Evolutionary conservation across 176 grass and related monocot genomes (phyloP), one percentile per base, ranked within the genome.

Genomic region (Aegilops tauschii): DNA sequence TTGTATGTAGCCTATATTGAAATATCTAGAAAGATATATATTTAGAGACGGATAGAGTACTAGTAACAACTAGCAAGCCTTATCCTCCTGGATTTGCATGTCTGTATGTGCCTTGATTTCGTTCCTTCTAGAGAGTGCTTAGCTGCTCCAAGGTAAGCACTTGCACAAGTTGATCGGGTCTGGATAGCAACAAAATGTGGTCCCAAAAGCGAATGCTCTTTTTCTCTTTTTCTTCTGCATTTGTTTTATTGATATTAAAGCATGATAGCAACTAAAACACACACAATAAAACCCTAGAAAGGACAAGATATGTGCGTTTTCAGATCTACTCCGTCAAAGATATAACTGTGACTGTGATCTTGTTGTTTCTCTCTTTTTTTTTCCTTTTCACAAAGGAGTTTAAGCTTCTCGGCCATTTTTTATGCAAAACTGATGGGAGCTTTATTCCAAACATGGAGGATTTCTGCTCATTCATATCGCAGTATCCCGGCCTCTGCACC

Each of bases 181-280:
- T 31, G 11, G 73, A 86, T 83, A 32, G 31, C 31, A 86, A 82
- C 83, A 14, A 17, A 68, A 14, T 35, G 37, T 80, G 84, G 85
- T 90, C 84, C 85, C 45, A 68, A 78, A 73, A 74, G 68, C 45
- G 66, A 79, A 2, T 27, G 62, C 12, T 0, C 59, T 80, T 64
- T 64, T 39, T 81, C 36, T 44, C 16, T 18, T 54, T 52, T 47
- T 9, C 39, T 58, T 81, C 29, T 30, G 5, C 28, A 65, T 29
- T 85, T 69, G 66, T 56, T 76, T 75, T 12, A 9, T 3, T 36
- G 61, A 81, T 42, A 64, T 18, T 35, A 37, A 86, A 77, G 72
- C 54, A 18, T 32, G 65, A 79, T 74, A 56, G 66, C 59, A 66
- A 81, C 30, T 58, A 35, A 39, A 50, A 4, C 34, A 44, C 32